Evolutionary conservation across 306 rosid genomes (phyloP).

Genomic region (Vicia faba): DNA sequence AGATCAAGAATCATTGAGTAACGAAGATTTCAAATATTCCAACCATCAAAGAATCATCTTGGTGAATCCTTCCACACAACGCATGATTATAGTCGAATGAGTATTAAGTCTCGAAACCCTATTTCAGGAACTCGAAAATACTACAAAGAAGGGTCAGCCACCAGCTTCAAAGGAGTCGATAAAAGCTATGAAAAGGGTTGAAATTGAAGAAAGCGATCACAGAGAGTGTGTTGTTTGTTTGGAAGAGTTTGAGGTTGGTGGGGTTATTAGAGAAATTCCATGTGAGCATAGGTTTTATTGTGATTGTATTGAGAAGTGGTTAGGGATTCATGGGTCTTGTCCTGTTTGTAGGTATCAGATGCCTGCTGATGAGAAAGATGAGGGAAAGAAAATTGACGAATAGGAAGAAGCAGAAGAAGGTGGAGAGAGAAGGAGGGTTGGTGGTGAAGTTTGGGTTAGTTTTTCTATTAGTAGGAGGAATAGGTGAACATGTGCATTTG

Average conservation of each 20-base stretch:
- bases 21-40: not conserved
- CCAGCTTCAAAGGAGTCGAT: constrained; percentile 87
- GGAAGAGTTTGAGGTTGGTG: constrained; percentile 63
- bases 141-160: constrained; percentile 52
- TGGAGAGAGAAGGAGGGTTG: constrained; percentile 38
- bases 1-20: constrained; percentile 22
- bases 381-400: constrained; percentile 43
- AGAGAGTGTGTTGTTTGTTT: constrained; percentile 81
- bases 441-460: constrained; percentile 65
- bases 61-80: constrained; percentile 62
- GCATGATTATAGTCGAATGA: constrained; percentile 65
- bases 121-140: constrained; percentile 38
- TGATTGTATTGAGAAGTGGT: constrained; percentile 77
- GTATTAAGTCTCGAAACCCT: constrained; percentile 54
- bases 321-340: constrained; percentile 72
- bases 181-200: constrained; percentile 53
- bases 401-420: constrained; percentile 11
- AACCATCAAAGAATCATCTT: constrained; percentile 52
- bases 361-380: constrained; percentile 64
- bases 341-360: constrained; percentile 77
- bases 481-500: too few species aligned
- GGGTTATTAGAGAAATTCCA: constrained; percentile 64
- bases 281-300: constrained; percentile 73
- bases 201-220: constrained; percentile 37
- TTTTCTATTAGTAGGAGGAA: constrained; percentile 49